These are phyloP conservation scores for Pugionium dolabratum DNA, from an alignment of 345 rosid genomes.

Conservation along the genomic window DNA sequence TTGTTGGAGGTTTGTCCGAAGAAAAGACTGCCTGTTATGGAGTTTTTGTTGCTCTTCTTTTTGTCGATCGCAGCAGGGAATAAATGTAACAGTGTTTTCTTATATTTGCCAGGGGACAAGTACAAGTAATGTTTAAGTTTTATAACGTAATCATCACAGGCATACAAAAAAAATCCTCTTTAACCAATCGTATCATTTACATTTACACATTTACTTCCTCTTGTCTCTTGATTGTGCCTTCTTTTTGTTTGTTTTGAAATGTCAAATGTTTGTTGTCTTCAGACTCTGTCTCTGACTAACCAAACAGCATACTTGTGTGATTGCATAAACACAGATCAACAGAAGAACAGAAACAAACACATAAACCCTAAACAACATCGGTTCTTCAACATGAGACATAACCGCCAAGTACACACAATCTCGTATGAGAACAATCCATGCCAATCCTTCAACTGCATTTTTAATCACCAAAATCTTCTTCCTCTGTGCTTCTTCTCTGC, in stretches of 20 bases:
- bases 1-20: constrained; percentile 15
- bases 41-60: too few species aligned
- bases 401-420: constrained; percentile 56
- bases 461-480: constrained; percentile 29
- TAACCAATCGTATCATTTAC: constrained; percentile 18
- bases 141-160: not conserved
- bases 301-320: constrained; percentile 34
- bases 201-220: constrained; percentile 22
- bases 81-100: too few species aligned
- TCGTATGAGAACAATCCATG: constrained; percentile 48
- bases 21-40: not conserved
- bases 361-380: constrained; percentile 35
- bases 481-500: constrained; percentile 34
- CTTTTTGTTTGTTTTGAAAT: not conserved
- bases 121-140: constrained; percentile 10
- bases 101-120: not conserved
- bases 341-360: constrained; percentile 53
- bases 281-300: constrained; percentile 31
- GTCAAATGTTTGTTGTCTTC: constrained; percentile 24
- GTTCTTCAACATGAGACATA: constrained; percentile 50
- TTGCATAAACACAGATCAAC: constrained; percentile 54
- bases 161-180: not conserved
- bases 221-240: not conserved
- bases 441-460: constrained; percentile 43
- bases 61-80: too few species aligned